phyloP scores from a whole-genome alignment of 129 eudicot genomes.

The Pittosporum tobira region DNA sequence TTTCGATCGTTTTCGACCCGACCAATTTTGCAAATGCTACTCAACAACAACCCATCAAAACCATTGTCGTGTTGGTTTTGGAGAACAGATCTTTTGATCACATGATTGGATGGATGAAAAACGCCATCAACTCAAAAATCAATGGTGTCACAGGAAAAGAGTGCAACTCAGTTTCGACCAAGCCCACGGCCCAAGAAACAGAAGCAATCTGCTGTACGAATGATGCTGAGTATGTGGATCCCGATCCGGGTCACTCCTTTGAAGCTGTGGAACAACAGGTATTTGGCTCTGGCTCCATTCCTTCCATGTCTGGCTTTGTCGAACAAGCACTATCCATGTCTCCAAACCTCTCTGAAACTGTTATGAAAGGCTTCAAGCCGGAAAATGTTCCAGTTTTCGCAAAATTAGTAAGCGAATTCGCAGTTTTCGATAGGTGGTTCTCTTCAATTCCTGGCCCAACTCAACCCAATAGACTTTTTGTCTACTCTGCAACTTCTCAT shows the following conservation, averaged over 20 bases:
- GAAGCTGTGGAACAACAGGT: slow-evolving; percentile 78
- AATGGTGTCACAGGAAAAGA: slow-evolving; percentile 79
- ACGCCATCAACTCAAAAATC: slow-evolving; percentile 62
- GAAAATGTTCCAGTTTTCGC: slow-evolving; percentile 75
- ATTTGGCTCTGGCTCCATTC: slow-evolving; percentile 51
- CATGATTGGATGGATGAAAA: slow-evolving; percentile 97
- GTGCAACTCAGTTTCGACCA: slow-evolving; percentile 72
- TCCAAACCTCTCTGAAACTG: slow-evolving; percentile 53
- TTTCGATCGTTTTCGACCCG: slow-evolving; percentile 30
- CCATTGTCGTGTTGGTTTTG: slow-evolving; percentile 66
- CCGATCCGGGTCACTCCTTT: slow-evolving; percentile 86
- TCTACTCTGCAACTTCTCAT: slow-evolving; percentile 92
- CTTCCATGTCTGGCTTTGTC: slow-evolving; percentile 89
- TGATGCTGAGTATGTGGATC: slow-evolving; percentile 82
- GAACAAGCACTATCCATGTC: slow-evolving; percentile 73
- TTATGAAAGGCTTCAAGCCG: slow-evolving; percentile 91
- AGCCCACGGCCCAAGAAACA: slow-evolving; percentile 22
- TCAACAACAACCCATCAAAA: slow-evolving; percentile 78
- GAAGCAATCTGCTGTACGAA: slow-evolving; percentile 48
- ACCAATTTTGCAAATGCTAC: slow-evolving; percentile 26
- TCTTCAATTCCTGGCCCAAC: slow-evolving; percentile 95
- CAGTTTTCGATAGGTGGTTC: slow-evolving; percentile 92
- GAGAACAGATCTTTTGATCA: slow-evolving; percentile 96
- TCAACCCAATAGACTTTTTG: slow-evolving; percentile 91
- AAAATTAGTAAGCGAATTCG: slow-evolving; percentile 55